Evolutionary conservation across 2,329 filamentous ascomycete genomes (phyloP).

Genomic region (Zymoseptoria pseudotritici): DNA sequence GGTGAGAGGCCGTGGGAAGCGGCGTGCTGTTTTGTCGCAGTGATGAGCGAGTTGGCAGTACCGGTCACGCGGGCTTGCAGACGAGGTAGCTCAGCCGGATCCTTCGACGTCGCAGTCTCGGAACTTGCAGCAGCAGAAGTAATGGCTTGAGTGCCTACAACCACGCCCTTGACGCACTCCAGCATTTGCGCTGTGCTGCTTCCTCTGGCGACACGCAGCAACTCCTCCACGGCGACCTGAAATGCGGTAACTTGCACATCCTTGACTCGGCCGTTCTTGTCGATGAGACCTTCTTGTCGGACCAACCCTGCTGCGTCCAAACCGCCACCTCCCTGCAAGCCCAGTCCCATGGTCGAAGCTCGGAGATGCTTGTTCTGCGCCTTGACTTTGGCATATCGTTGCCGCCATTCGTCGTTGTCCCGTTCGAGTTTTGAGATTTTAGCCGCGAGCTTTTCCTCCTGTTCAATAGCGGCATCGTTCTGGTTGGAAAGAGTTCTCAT

Average conservation of each 20-base stretch:
- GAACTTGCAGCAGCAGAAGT: constrained; percentile 63
- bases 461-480: constrained; percentile 69
- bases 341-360: constrained; percentile 70
- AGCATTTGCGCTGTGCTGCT: constrained; percentile 69
- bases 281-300: constrained; percentile 49
- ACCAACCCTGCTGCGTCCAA: constrained; percentile 59
- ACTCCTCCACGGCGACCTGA: constrained; percentile 87
- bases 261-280: constrained; percentile 70
- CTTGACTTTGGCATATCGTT: constrained; percentile 79
- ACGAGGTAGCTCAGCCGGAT: constrained; percentile 25
- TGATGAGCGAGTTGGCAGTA: constrained; percentile 92
- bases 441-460: constrained; percentile 68
- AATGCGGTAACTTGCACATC: constrained; percentile 93
- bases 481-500: constrained; percentile 82
- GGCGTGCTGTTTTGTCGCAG: constrained; percentile 86
- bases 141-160: constrained; percentile 74
- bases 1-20: constrained; percentile 77
- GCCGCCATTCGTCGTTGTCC: constrained; percentile 84
- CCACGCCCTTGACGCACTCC: constrained; percentile 78
- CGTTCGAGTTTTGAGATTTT: constrained; percentile 70
- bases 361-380: constrained; percentile 77
- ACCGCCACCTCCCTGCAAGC: constrained; percentile 37
- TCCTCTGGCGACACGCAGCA: constrained; percentile 67
- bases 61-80: constrained; percentile 79
- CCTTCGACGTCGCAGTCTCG: constrained; percentile 26